These are phyloP conservation scores for Thecaphora thlaspeos DNA, from an alignment of 1,284 basidiomycete species.

Conservation along the genomic window DNA sequence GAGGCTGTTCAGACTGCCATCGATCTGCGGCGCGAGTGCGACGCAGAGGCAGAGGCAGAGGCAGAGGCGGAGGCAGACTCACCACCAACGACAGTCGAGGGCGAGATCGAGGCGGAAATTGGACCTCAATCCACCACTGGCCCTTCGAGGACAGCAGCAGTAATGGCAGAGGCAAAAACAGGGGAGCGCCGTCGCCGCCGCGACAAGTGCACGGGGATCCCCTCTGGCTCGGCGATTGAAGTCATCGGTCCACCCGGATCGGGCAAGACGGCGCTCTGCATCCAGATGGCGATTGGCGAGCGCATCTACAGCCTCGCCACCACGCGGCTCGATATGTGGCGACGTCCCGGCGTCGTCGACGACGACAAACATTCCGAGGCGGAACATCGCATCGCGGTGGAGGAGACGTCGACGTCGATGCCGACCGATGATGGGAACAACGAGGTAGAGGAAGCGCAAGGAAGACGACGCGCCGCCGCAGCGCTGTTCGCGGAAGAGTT, in stretches of 20 bases:
- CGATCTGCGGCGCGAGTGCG: background rate
- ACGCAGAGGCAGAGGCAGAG: background rate
- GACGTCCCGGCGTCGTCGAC: background rate
- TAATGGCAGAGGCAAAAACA: background rate
- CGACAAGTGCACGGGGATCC: constrained; percentile 13
- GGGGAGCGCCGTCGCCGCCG: background rate
- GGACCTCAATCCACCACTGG: too few species aligned
- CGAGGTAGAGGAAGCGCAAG: background rate
- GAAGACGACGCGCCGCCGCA: background rate
- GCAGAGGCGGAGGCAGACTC: background rate
- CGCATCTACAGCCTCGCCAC: constrained; percentile 15
- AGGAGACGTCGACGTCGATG: too few species aligned
- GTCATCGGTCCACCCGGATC: constrained; percentile 26
- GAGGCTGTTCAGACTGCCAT: constrained; percentile 14
- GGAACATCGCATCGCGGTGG: too few species aligned
- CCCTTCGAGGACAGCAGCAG: too few species aligned
- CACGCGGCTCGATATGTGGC: constrained; percentile 6
- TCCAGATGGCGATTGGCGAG: constrained; percentile 24
- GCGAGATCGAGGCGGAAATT: too few species aligned
- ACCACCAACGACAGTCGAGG: too few species aligned
- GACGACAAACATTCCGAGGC: too few species aligned
- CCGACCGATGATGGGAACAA: background rate
- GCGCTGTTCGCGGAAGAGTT: constrained; percentile 22
- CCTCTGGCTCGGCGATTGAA: constrained; percentile 24
- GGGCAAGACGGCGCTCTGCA: constrained; percentile 19